Evolutionary conservation across 805 yeast genomes (phyloP).

Genomic region (Lachancea meyersii): DNA sequence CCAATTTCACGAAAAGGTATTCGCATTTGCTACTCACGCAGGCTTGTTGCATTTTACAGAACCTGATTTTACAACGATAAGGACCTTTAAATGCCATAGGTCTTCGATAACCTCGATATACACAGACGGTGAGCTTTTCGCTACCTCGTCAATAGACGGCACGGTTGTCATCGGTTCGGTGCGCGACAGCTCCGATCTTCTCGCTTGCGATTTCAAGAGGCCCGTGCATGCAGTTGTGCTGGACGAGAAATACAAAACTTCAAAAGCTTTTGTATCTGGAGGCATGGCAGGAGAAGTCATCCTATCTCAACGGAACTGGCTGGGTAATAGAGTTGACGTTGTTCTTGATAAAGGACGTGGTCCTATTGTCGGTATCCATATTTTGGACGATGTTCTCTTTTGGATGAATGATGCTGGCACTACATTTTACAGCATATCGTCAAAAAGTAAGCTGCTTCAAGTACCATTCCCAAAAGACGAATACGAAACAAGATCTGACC

Average conservation of each 20-base stretch:
- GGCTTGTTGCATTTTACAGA: conserved; percentile 69
- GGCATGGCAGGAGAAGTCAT: conserved; percentile 84
- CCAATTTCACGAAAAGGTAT: conserved; percentile 49
- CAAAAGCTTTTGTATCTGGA: conserved; percentile 72
- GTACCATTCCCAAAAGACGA: conserved; percentile 53
- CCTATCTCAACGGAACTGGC: conserved; percentile 75
- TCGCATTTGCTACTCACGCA: conserved; percentile 84
- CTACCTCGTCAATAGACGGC: conserved; percentile 92
- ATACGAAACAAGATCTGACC: conserved; percentile 50
- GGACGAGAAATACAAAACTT: conserved; percentile 57
- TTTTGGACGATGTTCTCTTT: conserved; percentile 57
- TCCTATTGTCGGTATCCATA: conserved; percentile 62
- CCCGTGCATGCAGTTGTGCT: conserved; percentile 85
- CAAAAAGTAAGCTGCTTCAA: conserved; percentile 43
- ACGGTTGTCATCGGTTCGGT: conserved; percentile 78
- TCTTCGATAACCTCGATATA: conserved; percentile 69
- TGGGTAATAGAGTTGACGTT: conserved; percentile 72
- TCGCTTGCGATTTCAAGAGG: conserved; percentile 74
- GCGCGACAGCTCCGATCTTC: conserved; percentile 52
- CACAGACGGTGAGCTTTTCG: conserved; percentile 68
- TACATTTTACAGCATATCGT: conserved; percentile 51
- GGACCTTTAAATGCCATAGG: conserved; percentile 77
- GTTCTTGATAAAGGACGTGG: conserved; percentile 55
- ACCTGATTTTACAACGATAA: conserved; percentile 51
- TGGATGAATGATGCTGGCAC: conserved; percentile 88